phyloP scores from a whole-genome alignment of 106 monocot species.

The Chionographis japonica region DNA sequence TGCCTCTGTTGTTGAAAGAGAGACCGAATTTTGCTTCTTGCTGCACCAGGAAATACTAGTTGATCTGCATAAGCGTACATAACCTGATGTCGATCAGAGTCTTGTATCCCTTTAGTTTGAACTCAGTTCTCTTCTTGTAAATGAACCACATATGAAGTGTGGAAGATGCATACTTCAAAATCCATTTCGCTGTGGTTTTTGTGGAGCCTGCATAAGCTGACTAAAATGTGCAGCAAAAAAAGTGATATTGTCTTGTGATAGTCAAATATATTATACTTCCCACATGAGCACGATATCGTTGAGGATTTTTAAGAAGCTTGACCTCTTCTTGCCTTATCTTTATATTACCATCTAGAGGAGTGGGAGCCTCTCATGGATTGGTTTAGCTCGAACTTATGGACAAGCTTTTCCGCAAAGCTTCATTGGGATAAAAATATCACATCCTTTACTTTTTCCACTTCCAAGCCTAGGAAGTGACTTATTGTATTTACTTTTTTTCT shows the following conservation, averaged over 20 bases:
- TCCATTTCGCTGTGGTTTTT: too few relatives aligned
- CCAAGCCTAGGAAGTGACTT: neutral
- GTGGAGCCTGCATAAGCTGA: too few relatives aligned
- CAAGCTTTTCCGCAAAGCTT: neutral
- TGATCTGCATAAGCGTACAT: neutral
- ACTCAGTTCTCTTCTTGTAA: too few relatives aligned
- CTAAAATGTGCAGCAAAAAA: too few relatives aligned
- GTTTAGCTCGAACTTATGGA: neutral
- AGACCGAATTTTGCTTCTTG: conserved; percentile 9
- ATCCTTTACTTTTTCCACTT: conserved; percentile 5
- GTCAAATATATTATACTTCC: neutral
- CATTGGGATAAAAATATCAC: neutral
- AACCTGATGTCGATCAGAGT: too few relatives aligned
- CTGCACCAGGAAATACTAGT: neutral
- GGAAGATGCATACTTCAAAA: neutral
- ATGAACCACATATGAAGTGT: neutral
- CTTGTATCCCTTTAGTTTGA: too few relatives aligned
- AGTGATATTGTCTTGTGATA: too few relatives aligned
- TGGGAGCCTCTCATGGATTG: conserved; percentile 1
- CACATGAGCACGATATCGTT: conserved; percentile 1
- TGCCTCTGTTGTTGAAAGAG: conserved; percentile 9
- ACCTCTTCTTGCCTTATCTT: neutral
- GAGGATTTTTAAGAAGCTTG: conserved; percentile 4
- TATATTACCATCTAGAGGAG: conserved; percentile 9
- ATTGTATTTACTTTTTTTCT: neutral